phyloP scores from a whole-genome alignment of 2,329 filamentous ascomycete genomes.

The Canariomyces notabilis region DNA sequence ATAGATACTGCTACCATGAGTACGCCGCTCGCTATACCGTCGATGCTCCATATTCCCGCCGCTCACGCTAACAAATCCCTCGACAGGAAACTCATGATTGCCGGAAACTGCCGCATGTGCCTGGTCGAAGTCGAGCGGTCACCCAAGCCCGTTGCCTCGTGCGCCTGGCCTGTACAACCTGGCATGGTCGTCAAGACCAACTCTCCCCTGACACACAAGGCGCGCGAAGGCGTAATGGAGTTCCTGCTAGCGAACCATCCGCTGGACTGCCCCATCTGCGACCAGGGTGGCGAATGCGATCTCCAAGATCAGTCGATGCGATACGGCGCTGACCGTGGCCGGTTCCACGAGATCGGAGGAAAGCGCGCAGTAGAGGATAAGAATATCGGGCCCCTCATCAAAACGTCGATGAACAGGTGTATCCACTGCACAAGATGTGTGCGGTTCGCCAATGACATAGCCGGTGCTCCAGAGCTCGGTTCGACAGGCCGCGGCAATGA shows the following conservation, averaged over 20 bases:
- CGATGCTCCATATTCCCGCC: conserved; percentile 24
- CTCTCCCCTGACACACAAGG: conserved; percentile 93
- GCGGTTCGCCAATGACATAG: conserved; percentile 95
- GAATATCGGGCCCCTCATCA: conserved; percentile 96
- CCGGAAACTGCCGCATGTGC: conserved; percentile 99
- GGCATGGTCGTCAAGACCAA: conserved; percentile 99
- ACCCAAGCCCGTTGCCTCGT: conserved; percentile 96
- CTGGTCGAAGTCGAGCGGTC: conserved; percentile 95
- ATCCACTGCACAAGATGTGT: conserved; percentile 99
- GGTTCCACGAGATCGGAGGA: conserved; percentile 92
- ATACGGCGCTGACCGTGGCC: conserved; percentile 90
- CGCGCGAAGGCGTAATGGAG: conserved; percentile 98
- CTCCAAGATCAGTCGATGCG: conserved; percentile 99
- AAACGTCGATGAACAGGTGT: conserved; percentile 99
- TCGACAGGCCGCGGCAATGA: conserved; percentile 94
- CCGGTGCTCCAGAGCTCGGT: conserved; percentile 90
- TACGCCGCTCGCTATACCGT: conserved; percentile 43
- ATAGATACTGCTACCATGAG: conserved; percentile 98
- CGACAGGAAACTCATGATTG: conserved; percentile 89
- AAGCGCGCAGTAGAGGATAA: conserved; percentile 99
- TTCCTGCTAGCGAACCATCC: conserved; percentile 96
- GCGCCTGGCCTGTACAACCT: conserved; percentile 96
- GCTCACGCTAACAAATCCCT: conserved; percentile 36
- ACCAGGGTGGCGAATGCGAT: conserved; percentile 98
- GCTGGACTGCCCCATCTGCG: conserved; percentile 93